These are phyloP conservation scores for Inosperma sp. DNA, from an alignment of 768 basidiomycete genomes.

Conservation along the genomic window DNA sequence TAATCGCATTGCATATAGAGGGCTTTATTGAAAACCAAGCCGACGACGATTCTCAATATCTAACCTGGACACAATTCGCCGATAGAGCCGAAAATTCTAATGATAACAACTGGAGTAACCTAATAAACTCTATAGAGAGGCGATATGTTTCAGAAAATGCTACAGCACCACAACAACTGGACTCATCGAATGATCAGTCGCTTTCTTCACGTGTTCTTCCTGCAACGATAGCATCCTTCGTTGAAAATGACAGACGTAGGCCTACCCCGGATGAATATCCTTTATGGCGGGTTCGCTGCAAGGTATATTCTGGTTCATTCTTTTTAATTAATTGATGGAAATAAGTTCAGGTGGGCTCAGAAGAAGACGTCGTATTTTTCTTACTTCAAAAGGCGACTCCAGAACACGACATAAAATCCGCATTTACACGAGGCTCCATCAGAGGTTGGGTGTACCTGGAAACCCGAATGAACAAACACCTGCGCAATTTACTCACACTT, in stretches of 20 bases:
- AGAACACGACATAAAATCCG: not conserved
- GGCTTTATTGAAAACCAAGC: not conserved
- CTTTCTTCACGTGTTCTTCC: not conserved
- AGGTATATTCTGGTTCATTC: not conserved
- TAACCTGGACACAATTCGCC: not conserved
- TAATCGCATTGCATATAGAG: not conserved
- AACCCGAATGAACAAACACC: not conserved
- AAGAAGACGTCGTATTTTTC: not conserved
- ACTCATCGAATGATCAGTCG: not conserved
- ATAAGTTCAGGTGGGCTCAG: not conserved
- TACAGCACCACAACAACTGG: not conserved
- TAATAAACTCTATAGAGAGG: not conserved
- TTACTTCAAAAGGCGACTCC: not conserved
- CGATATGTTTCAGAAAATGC: not conserved
- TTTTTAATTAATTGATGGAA: too few species aligned
- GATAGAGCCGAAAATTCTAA: not conserved
- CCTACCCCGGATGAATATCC: not conserved
- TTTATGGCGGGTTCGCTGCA: slow-evolving; percentile 1
- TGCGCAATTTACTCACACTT: not conserved
- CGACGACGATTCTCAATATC: not conserved
- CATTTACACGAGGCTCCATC: not conserved
- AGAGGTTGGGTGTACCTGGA: not conserved
- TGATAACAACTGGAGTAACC: not conserved
- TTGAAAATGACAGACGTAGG: too few species aligned
- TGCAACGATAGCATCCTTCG: not conserved